These are phyloP conservation scores for Gonapodya prolifera DNA, from an alignment of 192 early-diverging fungal genomes.

Conservation along the genomic window DNA sequence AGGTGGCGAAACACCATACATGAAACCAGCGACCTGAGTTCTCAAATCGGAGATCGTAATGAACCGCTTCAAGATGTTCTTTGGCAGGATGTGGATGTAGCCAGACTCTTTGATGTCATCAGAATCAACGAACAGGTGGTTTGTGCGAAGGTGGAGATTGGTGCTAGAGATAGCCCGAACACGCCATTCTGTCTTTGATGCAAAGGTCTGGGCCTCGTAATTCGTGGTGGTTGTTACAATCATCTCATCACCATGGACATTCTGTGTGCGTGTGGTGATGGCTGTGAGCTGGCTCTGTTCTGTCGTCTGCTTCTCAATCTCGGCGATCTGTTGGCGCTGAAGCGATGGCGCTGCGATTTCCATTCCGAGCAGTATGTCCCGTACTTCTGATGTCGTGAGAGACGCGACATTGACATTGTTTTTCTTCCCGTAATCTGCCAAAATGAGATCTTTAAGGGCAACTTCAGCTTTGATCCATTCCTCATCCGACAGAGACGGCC, in stretches of 20 bases:
- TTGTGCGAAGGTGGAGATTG: constrained; percentile 86
- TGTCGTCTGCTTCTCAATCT: constrained; percentile 92
- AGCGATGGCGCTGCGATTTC: constrained; percentile 94
- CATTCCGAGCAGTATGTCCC: constrained; percentile 99
- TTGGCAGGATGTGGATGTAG: constrained; percentile 91
- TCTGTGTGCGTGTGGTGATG: constrained; percentile 92
- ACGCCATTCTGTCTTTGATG: constrained; percentile 99
- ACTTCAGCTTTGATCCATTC: constrained; percentile 97
- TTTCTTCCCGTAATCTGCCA: constrained; percentile 98
- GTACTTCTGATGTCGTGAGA: constrained; percentile 89
- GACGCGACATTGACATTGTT: constrained; percentile 98
- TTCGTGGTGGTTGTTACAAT: constrained; percentile 94
- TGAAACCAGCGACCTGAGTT: constrained; percentile 88
- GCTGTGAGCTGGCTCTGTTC: constrained; percentile 90
- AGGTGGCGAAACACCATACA: constrained; percentile 83
- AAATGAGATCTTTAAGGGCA: constrained; percentile 88
- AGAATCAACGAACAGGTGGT: constrained; percentile 91
- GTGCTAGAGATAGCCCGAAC: constrained; percentile 94
- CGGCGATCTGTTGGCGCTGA: constrained; percentile 93
- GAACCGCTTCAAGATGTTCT: constrained; percentile 96
- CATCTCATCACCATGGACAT: constrained; percentile 96
- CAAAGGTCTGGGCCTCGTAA: constrained; percentile 92
- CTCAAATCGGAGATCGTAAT: constrained; percentile 88
- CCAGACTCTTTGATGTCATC: constrained; percentile 92
- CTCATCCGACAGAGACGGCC: constrained; percentile 92